Evolutionary conservation across 2,329 filamentous ascomycete species (phyloP), one percentile per base, ranked within the genome.

Genomic region (Emergomyces orientalis): DNA sequence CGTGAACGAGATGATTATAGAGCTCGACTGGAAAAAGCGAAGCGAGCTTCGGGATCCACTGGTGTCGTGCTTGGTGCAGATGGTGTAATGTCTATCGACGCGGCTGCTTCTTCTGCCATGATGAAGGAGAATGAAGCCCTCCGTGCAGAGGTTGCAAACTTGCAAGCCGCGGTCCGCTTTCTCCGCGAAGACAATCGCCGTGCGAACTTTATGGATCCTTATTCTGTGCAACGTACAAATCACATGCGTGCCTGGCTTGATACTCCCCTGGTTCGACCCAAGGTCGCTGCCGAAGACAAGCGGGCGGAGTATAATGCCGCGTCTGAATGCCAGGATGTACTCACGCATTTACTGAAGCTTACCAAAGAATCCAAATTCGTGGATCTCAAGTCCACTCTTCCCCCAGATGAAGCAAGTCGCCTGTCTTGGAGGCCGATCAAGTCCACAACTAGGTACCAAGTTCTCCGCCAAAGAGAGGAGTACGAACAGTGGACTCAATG

Each of bases 131-230:
- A 78, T 60, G 77, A 78, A 64, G 68, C 71, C 60, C 73, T 78
- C 32, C 74, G 77, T 34, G 69, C 74, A 17, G 78, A 80, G 64
- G 73, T 80, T 25, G 69, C 70, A 60, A 75, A 71, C 65, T 73
- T 80, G 14, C 77, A 79, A 70, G 73, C 77, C n/a, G 76, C 78
- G 1, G 75, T 80, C 7, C 76, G 78, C 57, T 79, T 76, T 67
- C 68, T 80, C 8, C 76, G 77, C 41, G 74, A 77, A 60, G 78
- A 80, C 59, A 79, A 78, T 63, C 74, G 75, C 32, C 75, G 75
- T 32, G 68, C 71, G 27, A 76, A 71, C 58, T 69, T 76, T 27
- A 71, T 76, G 56, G 75, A 77, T 62, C 75, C 76, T 2, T 77
- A 75, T 66, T 77, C 76, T 14, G 69, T 78, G 39, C 75, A 77